phyloP scores from a whole-genome alignment of 208 protist species.

The Trypanosomatidae sp. region DNA sequence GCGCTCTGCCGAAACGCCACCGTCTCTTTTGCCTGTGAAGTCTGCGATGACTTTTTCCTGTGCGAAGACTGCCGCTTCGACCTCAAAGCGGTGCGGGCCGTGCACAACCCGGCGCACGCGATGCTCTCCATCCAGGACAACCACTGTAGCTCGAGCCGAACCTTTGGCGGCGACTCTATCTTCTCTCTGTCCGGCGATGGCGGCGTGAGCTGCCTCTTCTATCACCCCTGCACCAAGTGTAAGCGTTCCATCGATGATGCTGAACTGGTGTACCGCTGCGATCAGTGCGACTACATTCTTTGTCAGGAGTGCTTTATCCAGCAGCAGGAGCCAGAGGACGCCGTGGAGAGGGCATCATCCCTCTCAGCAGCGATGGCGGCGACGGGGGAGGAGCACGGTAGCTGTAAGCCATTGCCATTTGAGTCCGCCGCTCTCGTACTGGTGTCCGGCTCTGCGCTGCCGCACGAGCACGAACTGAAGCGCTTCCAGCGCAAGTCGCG shows the following conservation, averaged over 20 bases:
- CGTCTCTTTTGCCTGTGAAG: slow-evolving; percentile 52
- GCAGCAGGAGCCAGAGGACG: slow-evolving; percentile 12
- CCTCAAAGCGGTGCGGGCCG: slow-evolving; percentile 9
- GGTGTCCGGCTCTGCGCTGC: neutral
- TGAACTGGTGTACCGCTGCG: slow-evolving; percentile 71
- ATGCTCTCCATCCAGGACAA: slow-evolving; percentile 51
- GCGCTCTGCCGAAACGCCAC: slow-evolving; percentile 36
- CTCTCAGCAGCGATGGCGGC: neutral
- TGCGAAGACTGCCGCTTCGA: slow-evolving; percentile 63
- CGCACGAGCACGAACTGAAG: slow-evolving; percentile 62
- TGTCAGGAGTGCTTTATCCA: slow-evolving; percentile 54
- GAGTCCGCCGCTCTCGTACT: neutral
- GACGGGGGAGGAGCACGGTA: neutral
- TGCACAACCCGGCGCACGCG: slow-evolving; percentile 42
- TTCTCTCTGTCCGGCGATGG: slow-evolving; percentile 35
- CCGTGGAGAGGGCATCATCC: neutral
- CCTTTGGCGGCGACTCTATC: slow-evolving; percentile 39
- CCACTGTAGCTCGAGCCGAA: slow-evolving; percentile 49
- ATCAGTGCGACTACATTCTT: slow-evolving; percentile 67
- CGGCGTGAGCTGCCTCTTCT: slow-evolving; percentile 65
- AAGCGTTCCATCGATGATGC: slow-evolving; percentile 57
- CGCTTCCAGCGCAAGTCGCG: slow-evolving; percentile 54
- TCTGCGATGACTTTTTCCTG: slow-evolving; percentile 50
- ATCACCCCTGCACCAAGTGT: slow-evolving; percentile 68
- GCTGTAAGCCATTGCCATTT: neutral